Evolutionary conservation across 176 grass and related monocot genomes (phyloP).

Genomic region (Themeda triandra): DNA sequence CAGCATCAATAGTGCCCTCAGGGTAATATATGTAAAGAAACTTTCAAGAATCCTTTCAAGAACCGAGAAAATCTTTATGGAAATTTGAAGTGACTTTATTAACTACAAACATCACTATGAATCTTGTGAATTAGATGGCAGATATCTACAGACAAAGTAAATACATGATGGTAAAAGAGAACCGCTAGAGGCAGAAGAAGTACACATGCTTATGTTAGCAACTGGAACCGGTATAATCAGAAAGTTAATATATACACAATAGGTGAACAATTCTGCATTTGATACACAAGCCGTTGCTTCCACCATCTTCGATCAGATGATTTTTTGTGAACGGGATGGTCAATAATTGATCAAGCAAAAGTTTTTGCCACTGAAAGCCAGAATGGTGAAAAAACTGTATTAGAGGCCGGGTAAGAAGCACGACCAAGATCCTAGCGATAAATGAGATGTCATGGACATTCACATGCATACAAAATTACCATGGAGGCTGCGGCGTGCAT

Average conservation of each 20-base stretch:
- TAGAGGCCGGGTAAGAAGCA: background rate
- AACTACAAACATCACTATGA: background rate
- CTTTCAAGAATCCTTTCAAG: background rate
- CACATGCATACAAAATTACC: background rate
- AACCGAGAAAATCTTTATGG: background rate
- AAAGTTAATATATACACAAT: background rate
- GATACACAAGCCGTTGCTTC: background rate
- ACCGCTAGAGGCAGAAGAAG: background rate
- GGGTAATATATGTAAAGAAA: background rate
- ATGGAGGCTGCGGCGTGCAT: background rate
- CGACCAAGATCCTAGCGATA: background rate
- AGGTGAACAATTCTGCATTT: background rate
- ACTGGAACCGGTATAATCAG: background rate
- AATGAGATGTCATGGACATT: background rate
- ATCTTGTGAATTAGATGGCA: background rate
- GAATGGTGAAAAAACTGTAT: background rate
- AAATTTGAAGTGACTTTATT: background rate
- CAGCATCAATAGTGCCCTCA: background rate
- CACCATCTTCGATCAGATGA: background rate
- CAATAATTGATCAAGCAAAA: constrained; percentile 12
- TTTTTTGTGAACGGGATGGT: background rate
- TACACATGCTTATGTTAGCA: background rate
- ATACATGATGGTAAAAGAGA: background rate
- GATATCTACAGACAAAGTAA: background rate
- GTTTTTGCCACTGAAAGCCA: constrained; percentile 32